phyloP scores from a whole-genome alignment of 345 rosid species.

The Mercurialis annua region DNA sequence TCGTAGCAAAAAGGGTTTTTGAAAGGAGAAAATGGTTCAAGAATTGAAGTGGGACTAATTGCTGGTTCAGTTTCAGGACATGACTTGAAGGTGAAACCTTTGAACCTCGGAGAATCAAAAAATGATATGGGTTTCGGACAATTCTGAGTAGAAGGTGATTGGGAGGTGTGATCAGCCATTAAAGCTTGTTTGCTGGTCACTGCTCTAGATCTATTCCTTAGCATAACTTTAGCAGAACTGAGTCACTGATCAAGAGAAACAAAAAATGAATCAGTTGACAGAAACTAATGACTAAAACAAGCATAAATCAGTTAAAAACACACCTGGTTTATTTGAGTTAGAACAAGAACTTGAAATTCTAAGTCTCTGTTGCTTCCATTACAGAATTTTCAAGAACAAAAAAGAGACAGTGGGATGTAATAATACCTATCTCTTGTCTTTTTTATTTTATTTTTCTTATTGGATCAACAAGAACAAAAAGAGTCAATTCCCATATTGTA shows the following conservation, averaged over 20 bases:
- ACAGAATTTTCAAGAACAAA: not conserved
- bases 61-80: constrained; percentile 43
- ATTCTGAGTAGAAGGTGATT: constrained; percentile 30
- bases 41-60: constrained; percentile 60
- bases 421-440: constrained; percentile 8
- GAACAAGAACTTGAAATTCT: constrained; percentile 13
- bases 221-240: constrained; percentile 29
- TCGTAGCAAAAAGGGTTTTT: constrained; percentile 33
- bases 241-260: not conserved
- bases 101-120: constrained; percentile 52
- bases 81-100: constrained; percentile 42
- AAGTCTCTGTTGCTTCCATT: constrained; percentile 49
- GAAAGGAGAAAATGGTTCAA: constrained; percentile 45
- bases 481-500: constrained; percentile 21
- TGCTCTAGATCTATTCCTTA: constrained; percentile 50
- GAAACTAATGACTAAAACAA: not conserved
- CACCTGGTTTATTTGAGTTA: constrained; percentile 19
- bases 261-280: not conserved
- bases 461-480: constrained; percentile 19
- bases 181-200: constrained; percentile 52
- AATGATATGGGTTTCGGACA: constrained; percentile 29
- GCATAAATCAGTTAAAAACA: constrained; percentile 16
- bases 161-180: constrained; percentile 54
- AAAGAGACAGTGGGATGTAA: not conserved
- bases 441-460: not conserved